phyloP scores from a whole-genome alignment of 495 filamentous ascomycete genomes.

The Trichodelitschia bisporula region DNA sequence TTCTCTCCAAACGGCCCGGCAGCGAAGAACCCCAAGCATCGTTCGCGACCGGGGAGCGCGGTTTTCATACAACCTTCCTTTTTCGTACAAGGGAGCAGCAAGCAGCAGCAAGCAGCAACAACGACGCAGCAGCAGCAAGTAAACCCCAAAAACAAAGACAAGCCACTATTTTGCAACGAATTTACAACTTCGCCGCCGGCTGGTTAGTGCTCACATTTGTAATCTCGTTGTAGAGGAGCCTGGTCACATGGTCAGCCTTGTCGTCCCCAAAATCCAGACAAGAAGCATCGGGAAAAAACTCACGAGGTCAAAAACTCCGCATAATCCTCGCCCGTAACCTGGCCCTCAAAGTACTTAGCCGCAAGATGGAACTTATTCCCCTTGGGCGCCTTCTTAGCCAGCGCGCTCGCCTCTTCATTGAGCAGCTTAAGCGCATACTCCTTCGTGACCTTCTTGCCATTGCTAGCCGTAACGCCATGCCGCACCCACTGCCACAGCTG shows the following conservation, averaged over 20 bases:
- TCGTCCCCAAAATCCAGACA: neutral
- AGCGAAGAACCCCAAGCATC: no score
- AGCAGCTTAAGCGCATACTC: slow-evolving; percentile 66
- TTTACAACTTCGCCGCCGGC: slow-evolving; percentile 59
- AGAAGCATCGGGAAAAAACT: slow-evolving; percentile 12
- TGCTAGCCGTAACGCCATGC: slow-evolving; percentile 63
- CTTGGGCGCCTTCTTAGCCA: slow-evolving; percentile 51
- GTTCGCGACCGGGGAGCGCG: no score
- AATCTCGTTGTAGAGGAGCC: slow-evolving; percentile 88
- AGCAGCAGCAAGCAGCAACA: no score
- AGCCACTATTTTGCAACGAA: neutral
- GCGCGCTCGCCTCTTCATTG: slow-evolving; percentile 57
- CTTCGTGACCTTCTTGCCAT: slow-evolving; percentile 88
- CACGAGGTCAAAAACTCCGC: slow-evolving; percentile 84
- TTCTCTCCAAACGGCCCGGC: no score
- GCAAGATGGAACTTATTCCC: slow-evolving; percentile 85
- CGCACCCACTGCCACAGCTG: slow-evolving; percentile 93
- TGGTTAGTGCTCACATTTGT: slow-evolving; percentile 38
- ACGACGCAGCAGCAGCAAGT: no score
- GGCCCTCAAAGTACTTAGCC: slow-evolving; percentile 71
- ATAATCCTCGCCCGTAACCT: slow-evolving; percentile 94
- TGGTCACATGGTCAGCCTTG: slow-evolving; percentile 13
- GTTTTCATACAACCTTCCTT: no score
- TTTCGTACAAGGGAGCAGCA: no score
- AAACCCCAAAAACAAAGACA: neutral